Evolutionary conservation across 2,329 filamentous ascomycete species (phyloP).

Genomic region (Colletotrichum coccodes): DNA sequence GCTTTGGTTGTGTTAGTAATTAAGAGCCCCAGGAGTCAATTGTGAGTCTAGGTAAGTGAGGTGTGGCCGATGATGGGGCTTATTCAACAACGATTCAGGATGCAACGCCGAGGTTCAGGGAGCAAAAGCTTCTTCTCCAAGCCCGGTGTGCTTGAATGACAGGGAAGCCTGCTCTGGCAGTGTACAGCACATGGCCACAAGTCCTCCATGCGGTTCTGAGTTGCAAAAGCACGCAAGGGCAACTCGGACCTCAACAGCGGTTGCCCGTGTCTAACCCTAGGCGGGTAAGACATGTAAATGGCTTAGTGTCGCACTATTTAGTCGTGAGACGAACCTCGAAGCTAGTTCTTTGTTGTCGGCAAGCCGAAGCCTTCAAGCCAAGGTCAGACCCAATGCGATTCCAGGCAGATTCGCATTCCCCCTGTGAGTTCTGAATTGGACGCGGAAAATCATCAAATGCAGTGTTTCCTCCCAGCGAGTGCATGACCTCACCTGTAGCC

Average conservation of each 20-base stretch:
- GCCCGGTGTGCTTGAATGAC: neutral
- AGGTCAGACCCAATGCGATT: neutral
- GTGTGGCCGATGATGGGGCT: neutral
- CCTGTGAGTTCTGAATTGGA: neutral
- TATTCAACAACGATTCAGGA: neutral
- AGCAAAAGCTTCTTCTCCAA: neutral
- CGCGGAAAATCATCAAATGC: neutral
- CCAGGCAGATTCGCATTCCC: neutral
- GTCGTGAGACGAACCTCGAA: slow-evolving; percentile 6
- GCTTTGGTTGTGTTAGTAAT: neutral
- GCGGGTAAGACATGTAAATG: neutral
- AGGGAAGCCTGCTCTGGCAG: neutral
- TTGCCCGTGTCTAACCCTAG: neutral
- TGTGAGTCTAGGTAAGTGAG: neutral
- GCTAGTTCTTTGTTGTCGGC: neutral
- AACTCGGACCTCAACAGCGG: neutral
- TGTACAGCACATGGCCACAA: neutral
- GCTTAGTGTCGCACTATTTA: neutral
- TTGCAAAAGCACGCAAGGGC: neutral
- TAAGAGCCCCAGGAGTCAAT: neutral
- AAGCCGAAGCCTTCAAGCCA: neutral
- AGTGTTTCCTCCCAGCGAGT: neutral
- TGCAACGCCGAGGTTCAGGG: neutral
- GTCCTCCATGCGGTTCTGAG: too few species aligned
- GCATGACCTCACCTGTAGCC: neutral